Evolutionary conservation across 371 early-diverging fungal genomes (phyloP).

Genomic region (Batkoa obscura): DNA sequence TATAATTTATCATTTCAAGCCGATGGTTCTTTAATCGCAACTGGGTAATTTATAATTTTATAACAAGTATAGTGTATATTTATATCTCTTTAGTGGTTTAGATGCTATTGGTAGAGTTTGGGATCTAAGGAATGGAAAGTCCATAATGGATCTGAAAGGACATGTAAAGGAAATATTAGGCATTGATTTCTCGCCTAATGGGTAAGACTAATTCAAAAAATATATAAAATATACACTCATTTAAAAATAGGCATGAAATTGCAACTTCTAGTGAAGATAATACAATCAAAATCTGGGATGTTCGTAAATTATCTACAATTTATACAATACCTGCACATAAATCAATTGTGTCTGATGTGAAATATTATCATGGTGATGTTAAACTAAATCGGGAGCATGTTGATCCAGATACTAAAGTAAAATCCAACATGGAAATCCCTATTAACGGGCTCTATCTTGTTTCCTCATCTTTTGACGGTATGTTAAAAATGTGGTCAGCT

Average conservation of each 20-base stretch:
- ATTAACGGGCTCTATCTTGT: slow-evolving; percentile 36
- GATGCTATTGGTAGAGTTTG: slow-evolving; percentile 85
- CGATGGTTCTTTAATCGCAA: slow-evolving; percentile 80
- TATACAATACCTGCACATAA: slow-evolving; percentile 85
- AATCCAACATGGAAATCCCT: slow-evolving; percentile 4
- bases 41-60: slow-evolving; percentile 32
- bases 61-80: not conserved
- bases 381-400: not conserved
- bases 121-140: slow-evolving; percentile 85
- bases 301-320: slow-evolving; percentile 52
- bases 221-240: not conserved
- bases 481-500: slow-evolving; percentile 80
- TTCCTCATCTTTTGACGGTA: slow-evolving; percentile 69
- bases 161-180: slow-evolving; percentile 77
- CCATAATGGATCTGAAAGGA: slow-evolving; percentile 70
- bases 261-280: slow-evolving; percentile 69
- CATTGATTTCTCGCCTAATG: slow-evolving; percentile 84
- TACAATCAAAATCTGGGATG: slow-evolving; percentile 75
- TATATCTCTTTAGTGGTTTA: slow-evolving; percentile 33
- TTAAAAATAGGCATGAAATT: slow-evolving; percentile 31
- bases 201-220: slow-evolving; percentile 21
- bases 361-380: slow-evolving; percentile 32
- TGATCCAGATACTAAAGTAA: slow-evolving; percentile 5
- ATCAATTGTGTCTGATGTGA: slow-evolving; percentile 66
- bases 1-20: slow-evolving; percentile 76